Percentiles rank a stretch among this genome's conserved stretches.
phyloP scores from a whole-genome alignment of 192 early-diverging fungal species.

The Coemansia sp. region DNA sequence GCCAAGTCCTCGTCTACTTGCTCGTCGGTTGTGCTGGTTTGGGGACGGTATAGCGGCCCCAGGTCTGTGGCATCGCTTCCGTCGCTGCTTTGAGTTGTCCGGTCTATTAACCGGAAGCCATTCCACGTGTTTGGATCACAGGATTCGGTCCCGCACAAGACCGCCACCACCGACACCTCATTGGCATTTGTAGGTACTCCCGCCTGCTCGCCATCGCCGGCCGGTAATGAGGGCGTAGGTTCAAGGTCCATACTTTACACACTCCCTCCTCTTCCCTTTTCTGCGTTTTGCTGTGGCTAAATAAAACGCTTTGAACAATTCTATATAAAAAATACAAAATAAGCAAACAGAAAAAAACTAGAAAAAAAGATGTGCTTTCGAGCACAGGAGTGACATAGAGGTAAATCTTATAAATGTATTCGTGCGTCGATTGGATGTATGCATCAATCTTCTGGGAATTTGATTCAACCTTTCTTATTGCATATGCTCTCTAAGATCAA shows the following conservation, averaged over 20 bases:
- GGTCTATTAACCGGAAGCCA: conserved; percentile 16
- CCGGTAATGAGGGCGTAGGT: background rate
- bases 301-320: background rate
- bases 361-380: background rate
- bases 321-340: background rate
- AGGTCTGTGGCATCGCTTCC: background rate
- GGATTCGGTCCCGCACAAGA: conserved; percentile 12
- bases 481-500: too few relatives aligned
- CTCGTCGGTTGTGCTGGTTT: background rate
- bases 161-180: conserved; percentile 16
- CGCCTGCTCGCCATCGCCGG: background rate
- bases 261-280: background rate
- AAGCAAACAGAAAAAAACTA: conserved; percentile 1
- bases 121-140: conserved; percentile 12
- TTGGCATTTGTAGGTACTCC: background rate
- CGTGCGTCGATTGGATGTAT: too few relatives aligned
- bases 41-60: conserved; percentile 12
- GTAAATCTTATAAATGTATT: too few relatives aligned
- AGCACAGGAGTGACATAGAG: too few relatives aligned
- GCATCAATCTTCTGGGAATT: too few relatives aligned
- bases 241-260: background rate
- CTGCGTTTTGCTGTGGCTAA: background rate
- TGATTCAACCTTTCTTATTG: too few relatives aligned
- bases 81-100: background rate
- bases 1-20: background rate